Evolutionary conservation across 148 eudicot species (phyloP), one percentile per base, ranked within the genome.

Genomic region (Mesembryanthemum crystallinum): DNA sequence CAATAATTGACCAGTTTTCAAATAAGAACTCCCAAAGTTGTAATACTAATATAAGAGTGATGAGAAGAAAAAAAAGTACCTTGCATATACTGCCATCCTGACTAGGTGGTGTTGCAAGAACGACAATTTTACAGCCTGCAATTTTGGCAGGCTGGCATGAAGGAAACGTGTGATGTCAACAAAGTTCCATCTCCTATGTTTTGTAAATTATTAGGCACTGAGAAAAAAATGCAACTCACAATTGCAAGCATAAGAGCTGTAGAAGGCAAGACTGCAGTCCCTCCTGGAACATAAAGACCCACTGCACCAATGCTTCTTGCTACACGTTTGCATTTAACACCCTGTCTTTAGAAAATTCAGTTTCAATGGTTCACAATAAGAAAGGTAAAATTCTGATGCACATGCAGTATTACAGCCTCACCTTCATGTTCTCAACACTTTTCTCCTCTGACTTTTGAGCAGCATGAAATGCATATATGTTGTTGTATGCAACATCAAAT

Each of bases 231-330:
- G 77, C 42, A 77, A 74, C 99, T 73, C 90, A 96, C 99, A 86
- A 96, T 85, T 77, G 99, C 73, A 82, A 96, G 96, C 99, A 96
- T 96, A 74, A 96, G 86, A 79, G 98, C 97, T 3, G 99, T 96
- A 63, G 99, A 96, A 70, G 99, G 99, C 84, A 92, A 83, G 69
- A 96, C 95, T 67, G 99, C 99, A 89, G 99, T 92, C 64, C 98
- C 98, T 73, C 98, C 99, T 23, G 99, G 98, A 80, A 96, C 99
- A 77, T 96, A 96, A 67, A 96, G 97, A 70, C 99, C 99, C 57
- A 96, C 99, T 78, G 97, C 84, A 69, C 90, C 80, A 77, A 96
- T 93, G 83, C 93, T 77, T 81, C 98, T 86, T 62, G 98, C 89
- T 72, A 96, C 94, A 72, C 99, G 88, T 83, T 92, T 96, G 89